Evolutionary conservation across 208 protist genomes (phyloP).

Genomic region (Chromosphaera perkinsii): DNA sequence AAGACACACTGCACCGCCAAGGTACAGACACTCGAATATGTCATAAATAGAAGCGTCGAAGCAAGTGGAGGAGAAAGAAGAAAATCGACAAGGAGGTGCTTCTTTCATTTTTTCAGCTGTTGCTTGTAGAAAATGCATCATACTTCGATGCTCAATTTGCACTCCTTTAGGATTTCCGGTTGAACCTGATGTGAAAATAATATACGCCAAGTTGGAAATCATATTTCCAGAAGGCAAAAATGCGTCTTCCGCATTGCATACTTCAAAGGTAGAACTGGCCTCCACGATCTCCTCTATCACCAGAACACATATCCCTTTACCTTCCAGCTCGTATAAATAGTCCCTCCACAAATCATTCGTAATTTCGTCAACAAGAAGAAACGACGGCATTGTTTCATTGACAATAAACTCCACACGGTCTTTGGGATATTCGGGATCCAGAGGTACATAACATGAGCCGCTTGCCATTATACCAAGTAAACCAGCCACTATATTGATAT

Average conservation of each 20-base stretch:
- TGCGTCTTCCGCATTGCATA: neutral
- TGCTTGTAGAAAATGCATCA: no score
- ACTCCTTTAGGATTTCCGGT: constrained; percentile 37
- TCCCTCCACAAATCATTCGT: no score
- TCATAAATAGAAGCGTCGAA: no score
- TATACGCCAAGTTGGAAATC: constrained; percentile 18
- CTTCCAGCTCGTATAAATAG: no score
- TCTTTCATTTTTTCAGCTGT: no score
- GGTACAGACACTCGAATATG: no score
- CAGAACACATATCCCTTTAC: neutral
- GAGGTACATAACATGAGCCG: constrained; percentile 18
- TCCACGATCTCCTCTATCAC: no score
- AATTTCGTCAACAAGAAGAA: no score
- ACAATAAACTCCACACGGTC: constrained; percentile 24
- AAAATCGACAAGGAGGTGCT: no score
- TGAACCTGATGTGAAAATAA: constrained; percentile 30
- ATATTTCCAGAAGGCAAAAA: neutral
- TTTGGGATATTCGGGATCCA: constrained; percentile 22
- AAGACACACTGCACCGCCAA: no score
- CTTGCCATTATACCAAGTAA: constrained; percentile 12
- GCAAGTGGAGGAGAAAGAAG: no score
- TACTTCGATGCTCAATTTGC: constrained; percentile 20
- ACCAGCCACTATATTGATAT: constrained; percentile 13
- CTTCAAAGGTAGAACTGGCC: neutral
- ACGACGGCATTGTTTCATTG: no score